Conservation (phyloP, 495 filamentous ascomycete species). For the Durotheca rogersii region DNA sequence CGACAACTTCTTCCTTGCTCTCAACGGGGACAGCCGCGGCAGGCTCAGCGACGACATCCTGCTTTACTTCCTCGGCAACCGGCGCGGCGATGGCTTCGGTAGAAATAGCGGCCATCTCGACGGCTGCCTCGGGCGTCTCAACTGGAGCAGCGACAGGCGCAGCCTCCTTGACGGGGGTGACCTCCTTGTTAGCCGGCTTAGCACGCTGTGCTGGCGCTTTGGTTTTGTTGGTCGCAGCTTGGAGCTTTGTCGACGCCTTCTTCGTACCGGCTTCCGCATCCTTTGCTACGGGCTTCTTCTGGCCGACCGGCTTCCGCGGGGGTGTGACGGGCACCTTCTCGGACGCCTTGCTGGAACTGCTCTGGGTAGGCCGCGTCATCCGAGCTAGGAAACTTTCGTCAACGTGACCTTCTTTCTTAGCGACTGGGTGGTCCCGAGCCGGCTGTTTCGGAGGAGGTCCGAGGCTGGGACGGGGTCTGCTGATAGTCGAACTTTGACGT, state of each 20-base stretch:
- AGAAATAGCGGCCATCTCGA: constrained; percentile 28
- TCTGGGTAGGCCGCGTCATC: constrained; percentile 90
- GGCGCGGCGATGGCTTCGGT: constrained; percentile 15
- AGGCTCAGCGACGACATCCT: constrained; percentile 10
- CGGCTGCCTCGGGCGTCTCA: constrained; percentile 35
- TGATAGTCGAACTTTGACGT: constrained; percentile 44
- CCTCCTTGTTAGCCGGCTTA: constrained; percentile 23
- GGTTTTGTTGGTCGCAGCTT: constrained; percentile 23
- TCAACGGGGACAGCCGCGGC: not conserved
- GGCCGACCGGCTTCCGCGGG: constrained; percentile 36
- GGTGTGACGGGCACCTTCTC: constrained; percentile 60
- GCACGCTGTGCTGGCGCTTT: constrained; percentile 15
- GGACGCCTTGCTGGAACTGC: constrained; percentile 72
- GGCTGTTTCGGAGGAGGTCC: constrained; percentile 50
- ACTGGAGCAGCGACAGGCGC: constrained; percentile 34
- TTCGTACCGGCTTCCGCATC: constrained; percentile 30
- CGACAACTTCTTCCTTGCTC: constrained; percentile 1
- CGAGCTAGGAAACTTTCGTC: constrained; percentile 81
- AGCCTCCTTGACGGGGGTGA: constrained; percentile 34
- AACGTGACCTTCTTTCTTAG: constrained; percentile 49
- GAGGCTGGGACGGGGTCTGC: constrained; percentile 49
- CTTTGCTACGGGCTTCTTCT: constrained; percentile 26
- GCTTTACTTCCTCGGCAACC: constrained; percentile 12
- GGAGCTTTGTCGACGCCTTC: constrained; percentile 32
- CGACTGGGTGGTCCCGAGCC: constrained; percentile 42